phyloP scores from a whole-genome alignment of 345 rosid genomes.

The Populus nigra region DNA sequence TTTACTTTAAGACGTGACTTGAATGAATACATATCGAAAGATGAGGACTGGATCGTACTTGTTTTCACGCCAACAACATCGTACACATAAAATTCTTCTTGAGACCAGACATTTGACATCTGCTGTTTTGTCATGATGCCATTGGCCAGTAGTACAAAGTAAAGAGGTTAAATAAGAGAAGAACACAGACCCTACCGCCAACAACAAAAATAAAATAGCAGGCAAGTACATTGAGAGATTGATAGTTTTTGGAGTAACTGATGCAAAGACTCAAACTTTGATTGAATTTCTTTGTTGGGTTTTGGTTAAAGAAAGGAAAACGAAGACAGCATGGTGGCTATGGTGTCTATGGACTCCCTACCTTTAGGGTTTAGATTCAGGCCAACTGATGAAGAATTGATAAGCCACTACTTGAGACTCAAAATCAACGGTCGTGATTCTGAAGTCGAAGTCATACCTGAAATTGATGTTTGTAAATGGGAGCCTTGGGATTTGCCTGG shows the following conservation, averaged over 20 bases:
- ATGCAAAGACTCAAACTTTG: not conserved
- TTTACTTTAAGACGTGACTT: not conserved
- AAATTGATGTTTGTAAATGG: conserved; percentile 88
- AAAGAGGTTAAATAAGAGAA: not conserved
- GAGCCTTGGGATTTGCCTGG: conserved; percentile 99
- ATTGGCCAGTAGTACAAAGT: not conserved
- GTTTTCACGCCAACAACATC: no score
- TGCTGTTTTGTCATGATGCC: not conserved
- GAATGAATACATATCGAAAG: not conserved
- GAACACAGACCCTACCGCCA: not conserved
- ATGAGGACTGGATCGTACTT: not conserved
- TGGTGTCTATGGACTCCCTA: conserved; percentile 50
- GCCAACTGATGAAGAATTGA: conserved; percentile 90
- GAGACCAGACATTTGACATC: not conserved
- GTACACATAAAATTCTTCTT: not conserved
- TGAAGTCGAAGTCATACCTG: conserved; percentile 73
- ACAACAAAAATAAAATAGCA: not conserved
- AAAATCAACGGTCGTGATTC: conserved; percentile 86
- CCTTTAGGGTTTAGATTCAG: conserved; percentile 88
- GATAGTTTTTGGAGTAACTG: not conserved
- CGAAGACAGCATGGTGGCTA: conserved; percentile 25
- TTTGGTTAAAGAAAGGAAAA: not conserved
- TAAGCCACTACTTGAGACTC: conserved; percentile 72
- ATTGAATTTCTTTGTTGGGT: not conserved
- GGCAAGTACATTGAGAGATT: not conserved